Evolutionary conservation across 306 rosid species (phyloP).

Genomic region (Sindora glabra): DNA sequence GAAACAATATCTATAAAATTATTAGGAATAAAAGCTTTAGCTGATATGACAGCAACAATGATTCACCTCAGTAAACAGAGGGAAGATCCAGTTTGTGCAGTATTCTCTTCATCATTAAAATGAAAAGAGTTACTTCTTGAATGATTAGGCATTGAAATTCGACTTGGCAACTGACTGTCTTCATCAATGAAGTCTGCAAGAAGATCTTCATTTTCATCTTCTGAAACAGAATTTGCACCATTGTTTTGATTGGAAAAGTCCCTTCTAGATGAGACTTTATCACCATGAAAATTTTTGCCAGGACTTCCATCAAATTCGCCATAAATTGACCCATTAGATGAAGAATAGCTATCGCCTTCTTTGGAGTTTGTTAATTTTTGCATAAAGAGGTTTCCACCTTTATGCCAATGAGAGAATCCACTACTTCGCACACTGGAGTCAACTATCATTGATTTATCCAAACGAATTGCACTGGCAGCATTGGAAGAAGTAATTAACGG

Average conservation of each 20-base stretch:
- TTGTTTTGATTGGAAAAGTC: conserved; percentile 36
- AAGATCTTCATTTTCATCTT: conserved; percentile 96
- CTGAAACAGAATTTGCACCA: conserved; percentile 56
- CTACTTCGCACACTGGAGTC: conserved; percentile 39
- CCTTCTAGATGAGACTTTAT: conserved; percentile 46
- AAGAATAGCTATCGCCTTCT: conserved; percentile 43
- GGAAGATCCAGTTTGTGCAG: conserved; percentile 89
- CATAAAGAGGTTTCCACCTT: conserved; percentile 75
- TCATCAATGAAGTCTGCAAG: conserved; percentile 99
- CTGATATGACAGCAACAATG: conserved; percentile 15
- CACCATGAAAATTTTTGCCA: conserved; percentile 31
- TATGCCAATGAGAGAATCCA: conserved; percentile 75
- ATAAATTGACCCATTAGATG: conserved; percentile 38
- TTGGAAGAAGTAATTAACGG: conserved; percentile 63
- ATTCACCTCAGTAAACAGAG: conserved; percentile 77
- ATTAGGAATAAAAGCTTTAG: not conserved
- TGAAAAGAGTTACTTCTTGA: conserved; percentile 36
- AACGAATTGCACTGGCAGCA: conserved; percentile 31
- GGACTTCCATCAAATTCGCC: conserved; percentile 58
- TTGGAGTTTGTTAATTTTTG: conserved; percentile 43
- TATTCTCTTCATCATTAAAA: conserved; percentile 54
- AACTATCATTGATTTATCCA: conserved; percentile 40
- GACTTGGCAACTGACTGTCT: conserved; percentile 98
- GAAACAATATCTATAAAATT: not conserved
- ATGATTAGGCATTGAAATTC: conserved; percentile 53